Conservation (phyloP, 257 asterid species). For the Nemophila menziesii region DNA sequence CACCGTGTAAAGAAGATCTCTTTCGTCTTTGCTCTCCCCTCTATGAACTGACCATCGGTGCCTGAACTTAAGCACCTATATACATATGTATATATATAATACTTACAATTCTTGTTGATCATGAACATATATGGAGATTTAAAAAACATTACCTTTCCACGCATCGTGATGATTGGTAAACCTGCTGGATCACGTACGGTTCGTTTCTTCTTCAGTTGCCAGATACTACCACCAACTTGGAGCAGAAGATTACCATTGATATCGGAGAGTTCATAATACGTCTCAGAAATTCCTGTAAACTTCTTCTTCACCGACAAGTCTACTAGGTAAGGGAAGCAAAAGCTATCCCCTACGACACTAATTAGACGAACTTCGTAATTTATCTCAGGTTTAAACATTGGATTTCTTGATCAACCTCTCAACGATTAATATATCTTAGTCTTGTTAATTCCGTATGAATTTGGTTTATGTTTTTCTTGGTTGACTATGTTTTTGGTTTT, state of each 20-base stretch:
- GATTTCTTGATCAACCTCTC: not conserved
- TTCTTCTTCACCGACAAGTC: constrained; percentile 21
- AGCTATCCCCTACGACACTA: constrained; percentile 19
- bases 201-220: constrained; percentile 33
- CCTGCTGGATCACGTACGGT: constrained; percentile 19
- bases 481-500: no score
- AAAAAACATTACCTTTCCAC: constrained; percentile 16
- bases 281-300: constrained; percentile 9
- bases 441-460: no score
- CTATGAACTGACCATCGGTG: constrained; percentile 29
- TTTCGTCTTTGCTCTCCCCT: constrained; percentile 20
- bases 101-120: no score
- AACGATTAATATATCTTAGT: no score
- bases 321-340: constrained; percentile 27
- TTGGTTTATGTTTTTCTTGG: no score
- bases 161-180: constrained; percentile 19
- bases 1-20: constrained; percentile 23
- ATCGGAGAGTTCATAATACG: constrained; percentile 16
- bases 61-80: constrained; percentile 17
- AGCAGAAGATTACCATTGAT: constrained; percentile 20
- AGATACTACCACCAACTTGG: constrained; percentile 22
- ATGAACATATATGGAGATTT: not conserved
- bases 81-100: no score
- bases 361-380: constrained; percentile 11
- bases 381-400: constrained; percentile 26